Conservation (phyloP, 352 stramenopile genomes). For the Phytophthora europaea region DNA sequence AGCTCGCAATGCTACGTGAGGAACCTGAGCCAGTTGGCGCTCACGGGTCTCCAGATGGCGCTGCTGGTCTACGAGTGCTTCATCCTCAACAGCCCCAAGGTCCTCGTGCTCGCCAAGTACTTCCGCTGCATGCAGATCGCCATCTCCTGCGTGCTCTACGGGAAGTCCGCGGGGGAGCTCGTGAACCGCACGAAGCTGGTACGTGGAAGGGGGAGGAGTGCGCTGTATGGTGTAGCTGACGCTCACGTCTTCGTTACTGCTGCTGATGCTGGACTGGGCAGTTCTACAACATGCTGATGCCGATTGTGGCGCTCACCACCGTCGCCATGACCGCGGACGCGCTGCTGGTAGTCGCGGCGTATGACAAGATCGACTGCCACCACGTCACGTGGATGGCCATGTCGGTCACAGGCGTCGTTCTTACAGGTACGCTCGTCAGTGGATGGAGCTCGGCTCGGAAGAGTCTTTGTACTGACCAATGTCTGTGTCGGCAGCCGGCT, state of each 20-base stretch:
- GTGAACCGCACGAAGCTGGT: constrained; percentile 55
- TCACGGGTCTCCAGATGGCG: constrained; percentile 72
- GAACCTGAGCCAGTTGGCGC: constrained; percentile 70
- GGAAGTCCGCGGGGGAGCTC: constrained; percentile 72
- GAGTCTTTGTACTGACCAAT: not conserved
- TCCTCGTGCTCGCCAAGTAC: constrained; percentile 80
- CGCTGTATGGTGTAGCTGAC: too few species aligned
- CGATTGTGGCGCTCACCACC: constrained; percentile 57
- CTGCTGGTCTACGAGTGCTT: constrained; percentile 76
- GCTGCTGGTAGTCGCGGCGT: constrained; percentile 50
- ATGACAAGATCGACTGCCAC: constrained; percentile 74
- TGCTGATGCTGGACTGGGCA: constrained; percentile 19
- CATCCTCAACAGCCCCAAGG: constrained; percentile 60
- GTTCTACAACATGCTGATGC: constrained; percentile 65
- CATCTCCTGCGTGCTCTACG: constrained; percentile 77
- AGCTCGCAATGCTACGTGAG: constrained; percentile 64
- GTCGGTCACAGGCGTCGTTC: constrained; percentile 65
- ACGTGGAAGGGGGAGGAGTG: not conserved
- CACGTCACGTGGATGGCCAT: constrained; percentile 77
- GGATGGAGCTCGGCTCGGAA: not conserved
- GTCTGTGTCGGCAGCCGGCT: constrained; percentile 50
- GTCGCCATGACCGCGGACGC: constrained; percentile 69
- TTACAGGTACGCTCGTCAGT: constrained; percentile 49
- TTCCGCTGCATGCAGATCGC: constrained; percentile 74
- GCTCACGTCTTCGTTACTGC: constrained; percentile 1